Evolutionary conservation across 495 filamentous ascomycete species (phyloP), one percentile per base, ranked within the genome.

Genomic region (Penicillium coprophilum): DNA sequence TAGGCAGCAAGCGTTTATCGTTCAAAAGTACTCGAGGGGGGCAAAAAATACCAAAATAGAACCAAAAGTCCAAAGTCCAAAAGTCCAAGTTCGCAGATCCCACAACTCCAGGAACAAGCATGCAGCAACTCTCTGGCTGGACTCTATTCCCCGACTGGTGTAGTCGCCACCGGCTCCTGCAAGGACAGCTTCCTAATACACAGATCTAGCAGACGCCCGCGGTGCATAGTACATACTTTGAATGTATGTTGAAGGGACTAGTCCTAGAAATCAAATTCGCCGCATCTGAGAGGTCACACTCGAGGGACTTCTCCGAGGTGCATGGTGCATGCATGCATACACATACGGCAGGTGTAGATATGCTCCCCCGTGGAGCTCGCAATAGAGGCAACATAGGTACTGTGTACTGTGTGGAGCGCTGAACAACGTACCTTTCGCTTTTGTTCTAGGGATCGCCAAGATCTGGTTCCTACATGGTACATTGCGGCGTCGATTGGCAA

Each of bases 281-380:
- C 60, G 63, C 66, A 66, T 62, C 58, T 69, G 66, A 69, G 52
- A 69, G 34, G 46, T 69, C 61, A 54, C 38, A 20, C 40, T 48
- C n/a, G 28, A 43, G n/a, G 15, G 50, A 31, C 46, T 56, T 57
- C 55, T 53, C 50, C 50, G 53, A 54, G 21, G 8, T 50, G 21
- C 47, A 28, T 39, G 21, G 15, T 50, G 21, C 47, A 17, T 39
- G 39, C 50, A 53, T 46, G 30, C 31, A 46, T 39, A 30, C 21
- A 34, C 28, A 38, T 34, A 46, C 51, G 32, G 24, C 15, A 51
- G 43, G 24, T 27, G 7, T 27, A 31, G 30, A 46, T 24, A 50
- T 27, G 19, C 24, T 41, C 41, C 46, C 52, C 64, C 56, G 64
- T 67, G 66, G 61, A 60, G 56, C 53, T 57, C 46, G 30, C 40